phyloP scores from a whole-genome alignment of 2,329 filamentous ascomycete genomes.

The Bimuria novae-zelandiae region DNA sequence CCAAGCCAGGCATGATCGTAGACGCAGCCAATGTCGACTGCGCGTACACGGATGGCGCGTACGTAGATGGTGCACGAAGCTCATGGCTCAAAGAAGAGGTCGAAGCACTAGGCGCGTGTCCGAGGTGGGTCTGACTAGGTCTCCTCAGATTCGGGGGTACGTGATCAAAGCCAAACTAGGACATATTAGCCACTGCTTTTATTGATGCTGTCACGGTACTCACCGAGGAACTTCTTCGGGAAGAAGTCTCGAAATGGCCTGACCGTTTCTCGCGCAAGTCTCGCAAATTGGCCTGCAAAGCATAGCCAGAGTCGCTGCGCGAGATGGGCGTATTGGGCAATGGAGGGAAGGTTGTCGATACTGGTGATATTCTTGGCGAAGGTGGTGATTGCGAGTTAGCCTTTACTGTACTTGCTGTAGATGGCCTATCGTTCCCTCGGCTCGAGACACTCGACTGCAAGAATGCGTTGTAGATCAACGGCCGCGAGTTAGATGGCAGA shows the following conservation, averaged over 20 bases:
- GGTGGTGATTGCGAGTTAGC: slow-evolving; percentile 55
- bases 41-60: slow-evolving; percentile 82
- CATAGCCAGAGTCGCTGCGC: slow-evolving; percentile 88
- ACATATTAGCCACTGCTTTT: slow-evolving; percentile 21
- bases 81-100: slow-evolving; percentile 65
- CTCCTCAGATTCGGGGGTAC: slow-evolving; percentile 68
- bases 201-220: slow-evolving; percentile 14
- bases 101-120: slow-evolving; percentile 65
- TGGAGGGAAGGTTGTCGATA: slow-evolving; percentile 76
- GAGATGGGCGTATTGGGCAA: slow-evolving; percentile 80
- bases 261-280: slow-evolving; percentile 93
- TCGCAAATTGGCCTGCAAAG: slow-evolving; percentile 79
- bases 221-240: slow-evolving; percentile 86
- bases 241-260: slow-evolving; percentile 81
- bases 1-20: slow-evolving; percentile 84
- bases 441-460: slow-evolving; percentile 73
- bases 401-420: slow-evolving; percentile 47
- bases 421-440: slow-evolving; percentile 70
- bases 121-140: slow-evolving; percentile 69
- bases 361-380: slow-evolving; percentile 70
- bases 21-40: slow-evolving; percentile 85
- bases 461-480: slow-evolving; percentile 90
- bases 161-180: slow-evolving; percentile 74
- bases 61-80: slow-evolving; percentile 57
- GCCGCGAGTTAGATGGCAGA: slow-evolving; percentile 55